A percentile compares a stretch with the other conserved stretches of the same genome.
phyloP scores from a whole-genome alignment of 805 yeast species.

The Zygosaccharomyces bisporus region DNA sequence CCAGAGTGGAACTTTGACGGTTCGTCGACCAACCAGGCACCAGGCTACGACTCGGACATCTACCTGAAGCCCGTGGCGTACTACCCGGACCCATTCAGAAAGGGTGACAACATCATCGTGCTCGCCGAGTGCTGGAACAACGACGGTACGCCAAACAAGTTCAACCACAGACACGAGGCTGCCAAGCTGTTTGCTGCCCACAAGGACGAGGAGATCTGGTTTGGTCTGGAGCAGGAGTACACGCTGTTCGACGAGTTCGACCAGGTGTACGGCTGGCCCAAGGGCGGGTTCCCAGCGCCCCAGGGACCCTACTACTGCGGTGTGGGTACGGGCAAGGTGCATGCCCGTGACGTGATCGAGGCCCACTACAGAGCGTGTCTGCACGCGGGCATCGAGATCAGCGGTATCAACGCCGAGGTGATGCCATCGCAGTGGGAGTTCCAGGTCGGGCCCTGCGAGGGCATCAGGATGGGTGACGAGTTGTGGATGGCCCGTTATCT shows the following conservation, averaged over 20 bases:
- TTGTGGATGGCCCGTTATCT: slow-evolving; percentile 95
- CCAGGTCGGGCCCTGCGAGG: slow-evolving; percentile 98
- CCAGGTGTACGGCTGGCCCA: slow-evolving; percentile 96
- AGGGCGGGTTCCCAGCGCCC: slow-evolving; percentile 99
- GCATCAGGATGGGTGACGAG: slow-evolving; percentile 96
- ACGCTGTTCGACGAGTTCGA: slow-evolving; percentile 90
- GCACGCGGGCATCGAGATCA: slow-evolving; percentile 82
- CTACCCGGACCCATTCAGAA: slow-evolving; percentile 96
- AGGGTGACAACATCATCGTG: slow-evolving; percentile 94
- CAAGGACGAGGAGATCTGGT: slow-evolving; percentile 82
- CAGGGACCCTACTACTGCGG: slow-evolving; percentile 99
- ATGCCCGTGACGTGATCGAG: slow-evolving; percentile 96
- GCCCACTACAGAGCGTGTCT: slow-evolving; percentile 99
- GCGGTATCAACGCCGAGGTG: slow-evolving; percentile 98
- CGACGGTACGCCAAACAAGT: slow-evolving; percentile 98
- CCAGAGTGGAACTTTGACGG: slow-evolving; percentile 99
- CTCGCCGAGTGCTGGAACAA: slow-evolving; percentile 96
- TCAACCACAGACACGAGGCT: slow-evolving; percentile 96
- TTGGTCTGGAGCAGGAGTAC: slow-evolving; percentile 98
- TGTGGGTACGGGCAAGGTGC: slow-evolving; percentile 98
- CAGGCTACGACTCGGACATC: slow-evolving; percentile 94
- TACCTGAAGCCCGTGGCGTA: slow-evolving; percentile 92
- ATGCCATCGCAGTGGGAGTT: slow-evolving; percentile 99
- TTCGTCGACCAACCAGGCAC: slow-evolving; percentile 97
- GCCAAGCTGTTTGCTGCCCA: slow-evolving; percentile 94